Evolutionary conservation across 306 rosid genomes (phyloP), one percentile per base, ranked within the genome.

Genomic region (Astragalus membranaceus): DNA sequence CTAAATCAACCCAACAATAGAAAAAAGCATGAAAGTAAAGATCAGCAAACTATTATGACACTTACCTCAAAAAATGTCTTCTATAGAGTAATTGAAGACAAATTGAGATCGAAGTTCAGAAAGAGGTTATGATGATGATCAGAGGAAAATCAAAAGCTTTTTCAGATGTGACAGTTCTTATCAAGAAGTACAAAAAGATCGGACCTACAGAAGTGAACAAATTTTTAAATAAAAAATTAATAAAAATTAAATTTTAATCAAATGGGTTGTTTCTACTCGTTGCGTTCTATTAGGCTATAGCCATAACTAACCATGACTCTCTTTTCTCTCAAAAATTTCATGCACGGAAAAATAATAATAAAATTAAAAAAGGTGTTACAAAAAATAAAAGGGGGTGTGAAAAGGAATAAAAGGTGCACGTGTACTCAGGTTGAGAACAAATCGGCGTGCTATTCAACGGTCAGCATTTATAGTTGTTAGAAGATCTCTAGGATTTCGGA

Each of bases 291-390:
- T 75, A 59, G 79, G 80, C 78, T 72, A 37, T 64, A 79, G 74
- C 60, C 80, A 80, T 72, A 75, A 82, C 81, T 42, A 73, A 80
- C 68, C 83, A 79, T 74, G 82, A 81, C 87, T 70, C 69, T 73
- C 76, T 75, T 42, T 69, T 70, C 74, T 69, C 76, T 75, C 91
- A 84, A 90, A 89, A 90, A 93, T 87, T 93, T 94, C 96, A 85
- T 93, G 98, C 98, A 93, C 85, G 98, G 75, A 88, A 78, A 64
- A 78, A 81, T 26, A 26, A 26, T 26, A 85, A 81, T 56, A 78
- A 78, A 69, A 75, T 69, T 60, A 55, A 79, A 79, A 63, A 71
- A 65, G 30, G 3, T 26, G 52, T 15, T 32, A 30, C 42, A 53
- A 26, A 26, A 26, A 26, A 26, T 26, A 26, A 26, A 26, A 26